A percentile compares a stretch with the other conserved stretches of the same genome.
These are phyloP conservation scores for Rhizophagus sp. DNA, from an alignment of 192 early-diverging fungal species.

Conservation along the genomic window DNA sequence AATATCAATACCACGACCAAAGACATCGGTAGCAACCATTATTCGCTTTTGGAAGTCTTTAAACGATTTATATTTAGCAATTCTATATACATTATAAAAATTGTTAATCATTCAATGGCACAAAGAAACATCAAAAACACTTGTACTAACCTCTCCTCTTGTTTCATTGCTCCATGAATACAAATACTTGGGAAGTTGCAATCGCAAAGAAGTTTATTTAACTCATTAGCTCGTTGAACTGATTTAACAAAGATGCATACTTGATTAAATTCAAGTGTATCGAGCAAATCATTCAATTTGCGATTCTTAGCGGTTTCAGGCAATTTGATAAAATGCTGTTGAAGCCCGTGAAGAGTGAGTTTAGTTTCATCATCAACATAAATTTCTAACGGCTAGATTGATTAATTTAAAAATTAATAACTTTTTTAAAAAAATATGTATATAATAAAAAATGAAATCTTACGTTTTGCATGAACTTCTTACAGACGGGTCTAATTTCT, in stretches of 20 bases:
- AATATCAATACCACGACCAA: constrained; percentile 98
- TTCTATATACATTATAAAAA: constrained; percentile 42
- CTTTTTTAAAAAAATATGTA: neutral
- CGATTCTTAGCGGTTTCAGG: constrained; percentile 88
- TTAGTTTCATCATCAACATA: constrained; percentile 98
- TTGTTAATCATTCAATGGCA: neutral
- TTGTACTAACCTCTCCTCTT: constrained; percentile 77
- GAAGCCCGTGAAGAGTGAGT: constrained; percentile 94
- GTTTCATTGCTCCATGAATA: constrained; percentile 89
- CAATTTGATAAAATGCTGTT: constrained; percentile 92
- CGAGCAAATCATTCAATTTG: constrained; percentile 89
- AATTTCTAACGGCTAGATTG: constrained; percentile 84
- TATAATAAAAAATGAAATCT: constrained; percentile 19
- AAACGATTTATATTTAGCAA: constrained; percentile 90
- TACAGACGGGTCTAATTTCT: constrained; percentile 91
- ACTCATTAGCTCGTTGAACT: constrained; percentile 79
- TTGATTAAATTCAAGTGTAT: constrained; percentile 97
- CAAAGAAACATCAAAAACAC: neutral
- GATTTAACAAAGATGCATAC: constrained; percentile 97
- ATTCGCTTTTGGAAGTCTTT: constrained; percentile 94
- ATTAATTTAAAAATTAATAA: constrained; percentile 3
- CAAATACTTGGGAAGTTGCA: constrained; percentile 94
- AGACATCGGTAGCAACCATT: constrained; percentile 96
- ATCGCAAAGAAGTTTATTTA: constrained; percentile 84
- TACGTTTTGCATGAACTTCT: constrained; percentile 96